Conservation (phyloP, 192 early-diverging fungal genomes). For the Rhizoclosmatium sp. region DNA sequence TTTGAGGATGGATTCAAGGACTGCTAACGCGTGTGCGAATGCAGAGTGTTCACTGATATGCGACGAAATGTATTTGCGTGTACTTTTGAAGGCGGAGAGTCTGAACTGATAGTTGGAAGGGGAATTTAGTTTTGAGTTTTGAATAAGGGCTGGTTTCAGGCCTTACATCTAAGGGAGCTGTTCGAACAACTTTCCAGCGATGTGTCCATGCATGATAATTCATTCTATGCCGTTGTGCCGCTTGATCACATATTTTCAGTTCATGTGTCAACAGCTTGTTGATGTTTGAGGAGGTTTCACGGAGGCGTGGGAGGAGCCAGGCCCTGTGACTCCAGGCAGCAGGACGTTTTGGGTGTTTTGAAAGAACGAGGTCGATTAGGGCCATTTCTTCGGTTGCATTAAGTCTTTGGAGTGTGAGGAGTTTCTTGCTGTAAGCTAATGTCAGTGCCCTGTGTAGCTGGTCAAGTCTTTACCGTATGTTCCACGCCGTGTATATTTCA, state of each 20-base stretch:
- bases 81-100: conserved; percentile 12
- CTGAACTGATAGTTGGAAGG: background rate
- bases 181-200: conserved; percentile 29
- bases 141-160: background rate
- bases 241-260: conserved; percentile 21
- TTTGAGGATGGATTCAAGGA: conserved; percentile 20
- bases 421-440: background rate
- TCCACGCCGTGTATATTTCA: conserved; percentile 33
- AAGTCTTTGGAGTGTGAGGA: background rate
- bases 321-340: conserved; percentile 28
- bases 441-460: too few relatives aligned
- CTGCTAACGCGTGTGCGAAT: conserved; percentile 28
- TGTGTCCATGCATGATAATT: conserved; percentile 39
- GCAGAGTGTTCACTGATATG: conserved; percentile 32
- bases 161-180: conserved; percentile 10
- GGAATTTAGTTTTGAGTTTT: background rate
- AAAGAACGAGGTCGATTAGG: conserved; percentile 25
- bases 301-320: conserved; percentile 1
- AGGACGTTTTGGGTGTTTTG: conserved; percentile 35
- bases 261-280: background rate
- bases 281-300: background rate
- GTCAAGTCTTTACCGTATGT: conserved; percentile 7
- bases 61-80: conserved; percentile 9
- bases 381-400: conserved; percentile 8
- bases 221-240: conserved; percentile 32